Evolutionary conservation across 1,139 yeast species (phyloP), one percentile per base, ranked within the genome.

Genomic region (Kodamaea ohmeri): DNA sequence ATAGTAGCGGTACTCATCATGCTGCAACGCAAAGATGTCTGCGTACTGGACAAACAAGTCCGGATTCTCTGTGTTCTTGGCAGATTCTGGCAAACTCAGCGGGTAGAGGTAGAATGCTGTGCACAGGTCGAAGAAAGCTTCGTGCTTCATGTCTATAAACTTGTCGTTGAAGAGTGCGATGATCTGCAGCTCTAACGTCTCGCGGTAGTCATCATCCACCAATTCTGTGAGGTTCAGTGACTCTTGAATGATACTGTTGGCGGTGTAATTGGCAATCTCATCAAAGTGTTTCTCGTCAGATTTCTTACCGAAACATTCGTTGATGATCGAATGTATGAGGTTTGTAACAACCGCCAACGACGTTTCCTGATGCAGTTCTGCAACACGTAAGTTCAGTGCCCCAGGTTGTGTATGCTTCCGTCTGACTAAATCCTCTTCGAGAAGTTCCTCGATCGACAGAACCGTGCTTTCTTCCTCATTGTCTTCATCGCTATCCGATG

Each of bases 111-210:
- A 38, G 13, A 38, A 40, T 4, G 30, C 28, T 4, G 44, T 39
- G 25, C 41, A 40, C 20, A 25, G 31, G 37, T 49, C 52, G 29
- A 43, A 42, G 30, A 52, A 46, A 4, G 45, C 32, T 31, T 52
- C 56, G 20, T 54, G 41, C 34, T 50, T 51, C 16, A 47, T 29
- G 25, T 51, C 52, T 32, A 48, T 50, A 34, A 41, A 55, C 32
- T 52, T 54, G 30, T 53, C 57, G 16, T 48, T 40, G 32, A 56
- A 51, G 21, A 49, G 34, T 17, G 45, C 46, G 9, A 45, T 44
- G 4, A 56, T 45, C n/a, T 43, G 46, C 9, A 43, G 49, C n/a
- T 43, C 36, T 11, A 54, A 30, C 9, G 29, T 19, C 27, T 18
- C 17, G 11, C 34, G 41, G 22, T 32, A 28, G 9, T 26, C 35